Conservation (phyloP, 345 rosid genomes). For the Viola odorata region DNA sequence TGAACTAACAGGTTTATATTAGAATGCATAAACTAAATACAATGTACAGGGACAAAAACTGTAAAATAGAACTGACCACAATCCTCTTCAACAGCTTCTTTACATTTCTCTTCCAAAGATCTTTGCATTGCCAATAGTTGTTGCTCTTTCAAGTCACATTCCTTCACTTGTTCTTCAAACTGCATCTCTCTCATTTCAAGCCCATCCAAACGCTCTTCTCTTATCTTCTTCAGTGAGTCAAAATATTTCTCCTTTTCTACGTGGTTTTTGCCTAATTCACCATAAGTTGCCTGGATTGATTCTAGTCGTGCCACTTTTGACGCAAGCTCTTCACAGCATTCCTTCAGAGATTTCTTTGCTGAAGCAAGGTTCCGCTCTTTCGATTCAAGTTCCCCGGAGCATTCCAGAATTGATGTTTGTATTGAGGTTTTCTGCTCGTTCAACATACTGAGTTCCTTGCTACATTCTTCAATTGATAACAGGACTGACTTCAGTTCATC, state of each 20-base stretch:
- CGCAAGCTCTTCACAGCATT: constrained; percentile 15
- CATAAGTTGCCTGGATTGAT: no score
- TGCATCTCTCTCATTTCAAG: constrained; percentile 22
- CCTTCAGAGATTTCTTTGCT: constrained; percentile 9
- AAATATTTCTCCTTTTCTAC: no score
- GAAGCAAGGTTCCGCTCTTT: constrained; percentile 7
- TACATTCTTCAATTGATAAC: constrained; percentile 16
- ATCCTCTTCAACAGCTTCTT: constrained; percentile 15
- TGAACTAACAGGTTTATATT: not conserved
- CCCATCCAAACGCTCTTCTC: constrained; percentile 8
- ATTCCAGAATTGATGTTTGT: constrained; percentile 1
- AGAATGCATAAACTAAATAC: no score
- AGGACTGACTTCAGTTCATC: constrained; percentile 1
- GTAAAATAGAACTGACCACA: constrained; percentile 2
- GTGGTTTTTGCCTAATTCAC: no score
- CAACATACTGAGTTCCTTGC: constrained; percentile 11
- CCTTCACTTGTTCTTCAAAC: constrained; percentile 8
- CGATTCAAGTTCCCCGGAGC: constrained; percentile 9
- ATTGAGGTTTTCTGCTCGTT: not conserved
- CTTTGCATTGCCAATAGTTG: not conserved
- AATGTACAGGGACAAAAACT: no score
- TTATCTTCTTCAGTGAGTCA: no score
- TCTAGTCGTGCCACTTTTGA: no score
- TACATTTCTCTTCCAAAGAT: constrained; percentile 13
- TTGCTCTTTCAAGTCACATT: constrained; percentile 21